Evolutionary conservation across 2,329 filamentous ascomycete species (phyloP), one percentile per base, ranked within the genome.

Genomic region (Fusarium ambrosium): DNA sequence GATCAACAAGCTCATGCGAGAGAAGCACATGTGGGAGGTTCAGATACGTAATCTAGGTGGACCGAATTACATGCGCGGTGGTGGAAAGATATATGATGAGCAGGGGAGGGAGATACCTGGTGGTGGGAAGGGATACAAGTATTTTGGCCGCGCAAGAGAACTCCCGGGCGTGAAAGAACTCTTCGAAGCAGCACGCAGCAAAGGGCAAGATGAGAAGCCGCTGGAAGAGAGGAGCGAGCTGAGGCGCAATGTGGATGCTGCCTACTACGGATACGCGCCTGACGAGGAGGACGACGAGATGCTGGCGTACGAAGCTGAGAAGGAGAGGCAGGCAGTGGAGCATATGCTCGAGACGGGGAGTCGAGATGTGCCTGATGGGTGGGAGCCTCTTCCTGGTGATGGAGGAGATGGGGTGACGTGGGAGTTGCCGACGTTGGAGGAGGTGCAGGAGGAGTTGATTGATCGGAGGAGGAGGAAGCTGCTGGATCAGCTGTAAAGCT

Each of bases 1-100:
- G 85, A 97, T 99, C 88, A 99, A 99, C 88, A 97, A 98, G 86
- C 89, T 98, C 72, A 98, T 99, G 94, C 92, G 95, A 74, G 97
- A 99, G 87, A 99, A 99, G 85, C 95, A 97, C 89, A 95, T 97
- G 90, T 99, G 97, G 97, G 97, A 99, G 87, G 91, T 97, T 78
- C 95, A 98, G 85, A 98, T 99, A 78, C 90, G 95, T 68, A 97
- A 97, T 80, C 83, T 98, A 27, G 97, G 97, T n/a, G 97, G 97
- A 3, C 97, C 97, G 34, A 98, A 98, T 84, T 99, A 98, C 83
- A 97, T 97, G 93, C 89, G 95, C 34, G 90, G 90, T 6, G 90
- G 89, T 0, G 91, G 88, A 34, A 91, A 91, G 74, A 88, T 94
- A 59, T 94, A 93, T 82, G 93, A 95, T 81, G 93, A 94, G 79